These are phyloP conservation scores for Apiospora sp. DNA, from an alignment of 2,329 filamentous ascomycete genomes.

Conservation along the genomic window DNA sequence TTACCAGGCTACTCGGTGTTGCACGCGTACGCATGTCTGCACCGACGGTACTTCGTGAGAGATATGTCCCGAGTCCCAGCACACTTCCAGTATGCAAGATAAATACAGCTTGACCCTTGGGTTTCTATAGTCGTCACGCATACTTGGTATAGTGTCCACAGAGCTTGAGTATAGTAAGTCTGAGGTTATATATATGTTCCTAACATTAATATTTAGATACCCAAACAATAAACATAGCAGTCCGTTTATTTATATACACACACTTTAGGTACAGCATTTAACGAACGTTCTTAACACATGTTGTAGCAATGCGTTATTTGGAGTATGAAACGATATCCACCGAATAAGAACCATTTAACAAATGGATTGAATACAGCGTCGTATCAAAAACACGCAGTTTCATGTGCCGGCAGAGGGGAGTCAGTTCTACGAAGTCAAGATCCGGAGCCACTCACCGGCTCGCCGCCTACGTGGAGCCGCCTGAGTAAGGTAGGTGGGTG, in stretches of 20 bases:
- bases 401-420: neutral
- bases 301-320: neutral
- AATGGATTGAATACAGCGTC: neutral
- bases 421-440: neutral
- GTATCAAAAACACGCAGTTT: slow-evolving; percentile 8
- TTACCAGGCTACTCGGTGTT: neutral
- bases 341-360: neutral
- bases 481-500: neutral
- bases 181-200: too few species aligned
- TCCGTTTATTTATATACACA: too few species aligned
- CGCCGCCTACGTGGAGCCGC: neutral
- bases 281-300: neutral
- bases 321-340: neutral
- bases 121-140: too few species aligned
- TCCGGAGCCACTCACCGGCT: neutral
- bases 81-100: too few species aligned
- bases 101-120: too few species aligned
- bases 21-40: neutral
- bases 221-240: too few species aligned
- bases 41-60: neutral
- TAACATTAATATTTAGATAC: too few species aligned
- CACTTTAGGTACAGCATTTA: too few species aligned
- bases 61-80: neutral
- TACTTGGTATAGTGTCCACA: too few species aligned
- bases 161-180: too few species aligned